Evolutionary conservation across 2,329 filamentous ascomycete genomes (phyloP).

Genomic region (Monascus ruber): DNA sequence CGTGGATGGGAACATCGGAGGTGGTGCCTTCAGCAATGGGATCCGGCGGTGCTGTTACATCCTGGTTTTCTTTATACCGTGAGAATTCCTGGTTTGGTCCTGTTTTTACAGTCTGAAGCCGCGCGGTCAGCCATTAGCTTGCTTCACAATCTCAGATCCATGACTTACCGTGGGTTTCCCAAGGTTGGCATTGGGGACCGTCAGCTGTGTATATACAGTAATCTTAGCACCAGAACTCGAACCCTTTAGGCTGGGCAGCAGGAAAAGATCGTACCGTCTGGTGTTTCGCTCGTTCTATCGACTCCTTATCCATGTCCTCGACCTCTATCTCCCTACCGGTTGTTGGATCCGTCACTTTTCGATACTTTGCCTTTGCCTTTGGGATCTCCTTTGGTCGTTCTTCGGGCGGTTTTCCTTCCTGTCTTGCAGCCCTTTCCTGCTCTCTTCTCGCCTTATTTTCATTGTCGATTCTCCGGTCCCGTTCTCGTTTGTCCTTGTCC

Average conservation of each 20-base stretch:
- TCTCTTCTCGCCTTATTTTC: slow-evolving; percentile 32
- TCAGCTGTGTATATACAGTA: slow-evolving; percentile 42
- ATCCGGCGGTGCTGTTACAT: slow-evolving; percentile 82
- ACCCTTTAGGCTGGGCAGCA: too few species aligned
- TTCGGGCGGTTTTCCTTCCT: slow-evolving; percentile 11
- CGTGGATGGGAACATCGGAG: slow-evolving; percentile 87
- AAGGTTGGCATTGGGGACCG: slow-evolving; percentile 82
- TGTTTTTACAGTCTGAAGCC: slow-evolving; percentile 51
- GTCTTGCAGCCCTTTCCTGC: slow-evolving; percentile 12
- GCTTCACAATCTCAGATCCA: too few species aligned
- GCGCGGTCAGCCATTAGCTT: neutral
- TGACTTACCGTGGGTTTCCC: slow-evolving; percentile 53
- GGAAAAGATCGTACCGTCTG: slow-evolving; percentile 46
- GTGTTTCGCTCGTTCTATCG: slow-evolving; percentile 59
- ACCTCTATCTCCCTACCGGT: slow-evolving; percentile 80
- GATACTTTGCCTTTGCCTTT: slow-evolving; percentile 34
- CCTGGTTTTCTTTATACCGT: slow-evolving; percentile 76
- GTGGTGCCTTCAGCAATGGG: slow-evolving; percentile 72
- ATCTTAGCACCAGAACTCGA: slow-evolving; percentile 1
- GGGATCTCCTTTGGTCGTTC: slow-evolving; percentile 30
- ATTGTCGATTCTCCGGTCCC: slow-evolving; percentile 61
- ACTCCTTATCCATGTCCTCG: slow-evolving; percentile 62
- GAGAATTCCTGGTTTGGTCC: slow-evolving; percentile 58
- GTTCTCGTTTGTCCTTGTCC: slow-evolving; percentile 64
- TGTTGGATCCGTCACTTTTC: slow-evolving; percentile 71